Base-by-base conservation (phyloP, 192 early-diverging fungal genomes). In the Jimgerdemannia flammicorona region DNA sequence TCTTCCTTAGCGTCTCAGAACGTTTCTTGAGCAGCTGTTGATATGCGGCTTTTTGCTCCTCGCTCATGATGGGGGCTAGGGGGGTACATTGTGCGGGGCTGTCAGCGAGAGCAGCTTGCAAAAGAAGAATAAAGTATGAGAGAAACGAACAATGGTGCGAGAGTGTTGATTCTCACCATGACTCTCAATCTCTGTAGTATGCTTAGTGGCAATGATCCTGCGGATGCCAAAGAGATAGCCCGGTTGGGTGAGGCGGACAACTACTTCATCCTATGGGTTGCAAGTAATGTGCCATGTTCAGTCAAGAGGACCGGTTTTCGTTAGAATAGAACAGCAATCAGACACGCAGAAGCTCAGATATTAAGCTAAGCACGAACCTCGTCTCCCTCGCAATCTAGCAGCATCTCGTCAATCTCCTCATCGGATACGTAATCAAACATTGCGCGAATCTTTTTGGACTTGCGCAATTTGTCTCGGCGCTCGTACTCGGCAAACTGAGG, bases 11-110 rank as follows among this genome's bases (percentile, higher is more conserved):
- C 19, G 92, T 90, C 63, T 91, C 85, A 40, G 87, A 91, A 79
- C 95, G 89, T 79, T 95, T 97, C 77, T 91, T 93, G 66, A 95
- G 78, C 71, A 95, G 87, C 81, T 93, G 91, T 66, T 97, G 90
- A 84, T 97, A 95, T 41, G 93, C 93, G 69, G 87, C 90, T 18
- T 91, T 90, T 88, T 97, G 94, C 73, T 95, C 92, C 6, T 91
- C 91, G 4, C 87, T 92, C 94, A 97, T 93, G 4, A 80, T 74
- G 59, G 79, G 84, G 11, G 75, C 82, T 70, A 71, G 64, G 49
- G 49, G 6, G 14, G 6, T 59, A 6, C 6, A 6, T 6, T 14
- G 49, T 59, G 8, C 6, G 14, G 49, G 2, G 2, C 6, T 59
- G 2, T 29, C 29, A 29, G 29, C 29, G 1, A 29, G 29, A 29